phyloP scores from a whole-genome alignment of 2,329 filamentous ascomycete genomes.

The Trichoderma guizhouense region DNA sequence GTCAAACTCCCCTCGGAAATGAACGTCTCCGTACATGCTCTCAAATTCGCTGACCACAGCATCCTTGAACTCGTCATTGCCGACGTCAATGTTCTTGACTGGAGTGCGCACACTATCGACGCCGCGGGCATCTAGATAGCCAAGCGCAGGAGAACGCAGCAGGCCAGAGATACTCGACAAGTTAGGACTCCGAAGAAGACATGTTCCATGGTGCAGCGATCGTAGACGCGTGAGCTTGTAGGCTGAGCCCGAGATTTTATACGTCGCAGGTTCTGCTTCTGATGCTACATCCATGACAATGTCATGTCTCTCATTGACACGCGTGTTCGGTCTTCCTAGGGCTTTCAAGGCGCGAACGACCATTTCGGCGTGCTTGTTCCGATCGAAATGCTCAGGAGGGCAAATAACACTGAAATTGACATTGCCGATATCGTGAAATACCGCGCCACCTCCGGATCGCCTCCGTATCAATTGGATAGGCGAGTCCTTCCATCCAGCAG shows the following conservation, averaged over 20 bases:
- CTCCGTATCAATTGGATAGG: conserved; percentile 68
- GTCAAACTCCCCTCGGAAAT: conserved; percentile 43
- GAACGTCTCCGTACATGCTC: conserved; percentile 56
- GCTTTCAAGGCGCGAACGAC: conserved; percentile 74
- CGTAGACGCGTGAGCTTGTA: conserved; percentile 84
- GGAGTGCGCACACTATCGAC: conserved; percentile 88
- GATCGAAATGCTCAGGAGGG: conserved; percentile 71
- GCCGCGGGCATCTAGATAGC: conserved; percentile 74
- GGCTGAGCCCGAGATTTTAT: conserved; percentile 90
- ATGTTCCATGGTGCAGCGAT: conserved; percentile 90
- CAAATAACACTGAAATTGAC: conserved; percentile 93
- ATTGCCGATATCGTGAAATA: conserved; percentile 92
- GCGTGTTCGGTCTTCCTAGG: conserved; percentile 56
- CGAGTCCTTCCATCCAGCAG: conserved; percentile 26
- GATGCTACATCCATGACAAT: conserved; percentile 66
- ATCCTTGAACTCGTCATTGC: conserved; percentile 43
- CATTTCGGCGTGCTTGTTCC: conserved; percentile 88
- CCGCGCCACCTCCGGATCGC: conserved; percentile 83
- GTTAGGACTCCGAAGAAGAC: conserved; percentile 74
- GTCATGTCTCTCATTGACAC: conserved; percentile 88
- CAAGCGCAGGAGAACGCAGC: conserved; percentile 72
- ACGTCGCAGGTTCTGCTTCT: conserved; percentile 33
- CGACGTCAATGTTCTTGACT: conserved; percentile 72
- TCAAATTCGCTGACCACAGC: conserved; percentile 65
- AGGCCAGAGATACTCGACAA: conserved; percentile 65